A percentile compares a stretch with the other conserved stretches of the same genome.
Evolutionary conservation across 1,284 basidiomycete genomes (phyloP).

Genomic region (Ceratobasidium sp.): DNA sequence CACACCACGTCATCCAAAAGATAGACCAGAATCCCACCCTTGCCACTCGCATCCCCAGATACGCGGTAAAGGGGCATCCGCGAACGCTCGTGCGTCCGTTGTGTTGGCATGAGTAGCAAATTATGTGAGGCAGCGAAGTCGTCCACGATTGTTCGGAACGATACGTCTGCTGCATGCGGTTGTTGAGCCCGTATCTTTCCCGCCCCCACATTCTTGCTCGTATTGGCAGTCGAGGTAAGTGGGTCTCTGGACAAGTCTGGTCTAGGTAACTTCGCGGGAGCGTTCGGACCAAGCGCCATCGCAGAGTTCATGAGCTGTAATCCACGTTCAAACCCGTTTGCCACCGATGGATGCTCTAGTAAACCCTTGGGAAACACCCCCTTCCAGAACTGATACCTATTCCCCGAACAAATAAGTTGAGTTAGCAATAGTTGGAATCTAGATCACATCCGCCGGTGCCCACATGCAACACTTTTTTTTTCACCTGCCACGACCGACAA

Average conservation of each 20-base stretch:
- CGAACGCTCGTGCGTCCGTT: slow-evolving; percentile 82
- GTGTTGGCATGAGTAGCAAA: slow-evolving; percentile 88
- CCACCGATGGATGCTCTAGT: slow-evolving; percentile 72
- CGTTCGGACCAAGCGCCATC: slow-evolving; percentile 82
- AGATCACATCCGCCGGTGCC: neutral
- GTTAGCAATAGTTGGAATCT: neutral
- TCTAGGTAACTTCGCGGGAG: slow-evolving; percentile 72
- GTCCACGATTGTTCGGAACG: slow-evolving; percentile 91
- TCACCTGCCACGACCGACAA: neutral
- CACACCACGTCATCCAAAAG: slow-evolving; percentile 90
- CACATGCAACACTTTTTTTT: slow-evolving; percentile 2
- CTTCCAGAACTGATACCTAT: slow-evolving; percentile 83
- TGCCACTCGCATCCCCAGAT: slow-evolving; percentile 80
- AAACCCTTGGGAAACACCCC: slow-evolving; percentile 78
- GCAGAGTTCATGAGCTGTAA: slow-evolving; percentile 94
- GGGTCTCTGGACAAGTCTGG: slow-evolving; percentile 64
- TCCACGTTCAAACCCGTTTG: slow-evolving; percentile 84
- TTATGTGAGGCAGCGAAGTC: slow-evolving; percentile 87
- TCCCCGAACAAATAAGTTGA: slow-evolving; percentile 4
- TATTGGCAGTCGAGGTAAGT: slow-evolving; percentile 52
- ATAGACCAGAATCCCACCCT: slow-evolving; percentile 86
- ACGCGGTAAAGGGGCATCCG: slow-evolving; percentile 90
- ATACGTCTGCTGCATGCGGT: slow-evolving; percentile 67
- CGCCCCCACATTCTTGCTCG: slow-evolving; percentile 48
- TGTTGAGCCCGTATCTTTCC: slow-evolving; percentile 52